Evolutionary conservation across 2,329 filamentous ascomycete species (phyloP).

Genomic region (Colletotrichum tanaceti): DNA sequence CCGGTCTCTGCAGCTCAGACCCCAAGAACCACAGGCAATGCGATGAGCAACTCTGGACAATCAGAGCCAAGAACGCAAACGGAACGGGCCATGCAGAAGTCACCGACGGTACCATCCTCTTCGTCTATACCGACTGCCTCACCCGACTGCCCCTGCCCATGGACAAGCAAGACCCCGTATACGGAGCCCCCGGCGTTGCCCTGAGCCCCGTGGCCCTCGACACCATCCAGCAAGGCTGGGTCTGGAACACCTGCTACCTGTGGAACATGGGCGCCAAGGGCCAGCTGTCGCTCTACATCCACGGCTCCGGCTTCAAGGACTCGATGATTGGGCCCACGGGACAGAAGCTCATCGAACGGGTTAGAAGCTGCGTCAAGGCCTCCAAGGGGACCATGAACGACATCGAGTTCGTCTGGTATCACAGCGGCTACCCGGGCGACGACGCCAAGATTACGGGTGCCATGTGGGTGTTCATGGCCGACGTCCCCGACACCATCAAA

Average conservation of each 20-base stretch:
- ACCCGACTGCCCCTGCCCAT: constrained; percentile 39
- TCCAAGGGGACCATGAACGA: constrained; percentile 1
- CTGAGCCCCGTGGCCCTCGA: constrained; percentile 20
- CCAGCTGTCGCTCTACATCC: constrained; percentile 13
- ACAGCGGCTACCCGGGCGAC: constrained; percentile 3
- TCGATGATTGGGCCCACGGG: constrained; percentile 25
- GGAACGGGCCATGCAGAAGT: not conserved
- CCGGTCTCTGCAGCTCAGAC: not conserved
- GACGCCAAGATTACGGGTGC: constrained; percentile 13
- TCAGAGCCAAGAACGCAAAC: constrained; percentile 10
- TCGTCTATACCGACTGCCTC: constrained; percentile 42
- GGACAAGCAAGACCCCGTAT: constrained; percentile 40
- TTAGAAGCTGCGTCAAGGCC: constrained; percentile 4
- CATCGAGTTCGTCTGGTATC: constrained; percentile 13
- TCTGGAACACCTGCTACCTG: constrained; percentile 34
- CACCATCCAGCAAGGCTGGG: constrained; percentile 38
- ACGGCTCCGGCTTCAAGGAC: constrained; percentile 21
- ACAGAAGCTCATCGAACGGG: not conserved
- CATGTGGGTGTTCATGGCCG: constrained; percentile 2
- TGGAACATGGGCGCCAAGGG: constrained; percentile 17
- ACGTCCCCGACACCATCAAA: constrained; percentile 9
- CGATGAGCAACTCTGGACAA: not conserved
- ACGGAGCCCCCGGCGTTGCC: constrained; percentile 38
- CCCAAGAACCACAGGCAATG: not conserved
- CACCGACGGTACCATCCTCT: constrained; percentile 38